Conservation (phyloP, 805 yeast genomes). For the Dipodascus albidus region DNA sequence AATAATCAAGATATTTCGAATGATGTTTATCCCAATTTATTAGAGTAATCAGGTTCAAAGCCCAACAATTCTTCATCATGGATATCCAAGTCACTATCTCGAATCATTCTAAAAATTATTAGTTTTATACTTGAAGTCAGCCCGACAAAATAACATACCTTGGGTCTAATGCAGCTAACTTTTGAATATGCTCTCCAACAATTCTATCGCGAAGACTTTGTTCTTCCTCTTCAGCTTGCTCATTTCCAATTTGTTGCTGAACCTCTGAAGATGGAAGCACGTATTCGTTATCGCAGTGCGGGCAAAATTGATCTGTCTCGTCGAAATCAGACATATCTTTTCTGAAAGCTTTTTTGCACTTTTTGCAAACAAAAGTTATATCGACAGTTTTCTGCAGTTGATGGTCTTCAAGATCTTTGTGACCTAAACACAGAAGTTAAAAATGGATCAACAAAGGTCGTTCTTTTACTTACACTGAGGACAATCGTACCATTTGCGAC, state of each 20-base stretch:
- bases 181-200: neutral
- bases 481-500: constrained; percentile 26
- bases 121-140: neutral
- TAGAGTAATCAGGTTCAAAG: neutral
- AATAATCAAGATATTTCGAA: neutral
- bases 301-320: constrained; percentile 25
- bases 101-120: neutral
- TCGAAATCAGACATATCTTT: constrained; percentile 25
- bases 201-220: neutral
- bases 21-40: neutral
- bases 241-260: constrained; percentile 11
- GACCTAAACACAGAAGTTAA: constrained; percentile 12
- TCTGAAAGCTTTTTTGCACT: constrained; percentile 25
- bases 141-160: constrained; percentile 1
- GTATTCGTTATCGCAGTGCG: constrained; percentile 25
- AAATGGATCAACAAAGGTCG: constrained; percentile 14
- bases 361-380: constrained; percentile 23
- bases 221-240: constrained; percentile 10
- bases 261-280: constrained; percentile 17
- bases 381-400: constrained; percentile 22
- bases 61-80: neutral
- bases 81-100: neutral
- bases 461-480: constrained; percentile 19
- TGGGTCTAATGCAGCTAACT: neutral
- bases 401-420: constrained; percentile 22